phyloP scores from a whole-genome alignment of 2,329 filamentous ascomycete genomes.

The Colletotrichum sp. region DNA sequence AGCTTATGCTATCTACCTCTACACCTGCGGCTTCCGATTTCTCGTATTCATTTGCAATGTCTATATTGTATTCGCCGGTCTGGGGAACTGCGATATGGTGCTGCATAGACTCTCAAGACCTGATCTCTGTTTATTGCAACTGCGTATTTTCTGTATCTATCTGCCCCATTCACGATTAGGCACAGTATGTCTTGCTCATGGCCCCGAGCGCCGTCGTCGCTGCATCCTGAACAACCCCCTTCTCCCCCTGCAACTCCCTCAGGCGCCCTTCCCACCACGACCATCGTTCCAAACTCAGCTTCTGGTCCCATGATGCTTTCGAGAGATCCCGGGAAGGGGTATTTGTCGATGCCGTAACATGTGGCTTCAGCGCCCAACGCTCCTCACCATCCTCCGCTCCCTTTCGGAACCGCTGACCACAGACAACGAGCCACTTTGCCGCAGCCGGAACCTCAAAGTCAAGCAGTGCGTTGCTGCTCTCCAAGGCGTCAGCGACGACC shows the following conservation, averaged over 20 bases:
- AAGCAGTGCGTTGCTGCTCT: not conserved
- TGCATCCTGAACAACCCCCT: not conserved
- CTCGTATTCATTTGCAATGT: no score
- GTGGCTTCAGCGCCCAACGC: not conserved
- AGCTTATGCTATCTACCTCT: no score
- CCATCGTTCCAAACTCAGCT: not conserved
- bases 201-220: not conserved
- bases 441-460: not conserved
- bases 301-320: not conserved
- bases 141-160: not conserved
- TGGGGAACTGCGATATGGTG: not conserved
- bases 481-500: not conserved
- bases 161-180: not conserved
- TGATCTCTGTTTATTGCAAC: not conserved
- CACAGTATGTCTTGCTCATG: not conserved
- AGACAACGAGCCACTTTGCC: not conserved
- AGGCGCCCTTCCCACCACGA: not conserved
- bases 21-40: no score
- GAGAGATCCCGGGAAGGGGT: not conserved
- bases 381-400: not conserved
- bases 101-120: not conserved
- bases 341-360: accelerated
- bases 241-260: not conserved
- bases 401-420: not conserved
- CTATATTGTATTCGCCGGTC: no score